Evolutionary conservation across 495 filamentous ascomycete genomes (phyloP), one percentile per base, ranked within the genome.

Genomic region (Penicillium mononematosum): DNA sequence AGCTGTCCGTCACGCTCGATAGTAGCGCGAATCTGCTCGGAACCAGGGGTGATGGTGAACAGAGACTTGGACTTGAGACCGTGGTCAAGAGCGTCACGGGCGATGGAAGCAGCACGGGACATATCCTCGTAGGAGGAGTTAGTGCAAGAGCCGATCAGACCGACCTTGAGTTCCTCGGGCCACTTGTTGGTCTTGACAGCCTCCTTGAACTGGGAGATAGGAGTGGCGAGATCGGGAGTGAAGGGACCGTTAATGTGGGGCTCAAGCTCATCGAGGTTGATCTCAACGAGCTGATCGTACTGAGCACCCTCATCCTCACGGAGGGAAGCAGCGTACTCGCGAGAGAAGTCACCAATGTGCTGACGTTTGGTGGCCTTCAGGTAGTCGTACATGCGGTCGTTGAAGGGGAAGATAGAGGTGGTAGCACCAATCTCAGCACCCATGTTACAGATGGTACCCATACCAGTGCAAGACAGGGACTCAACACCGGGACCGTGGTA

Each of bases 71-170:
- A 83, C 82, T 96, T 97, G 69, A 98, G 58, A 60, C 94, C 95
- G 71, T 97, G 93, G 78, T 92, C 75, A 56, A 97, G 83, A 63
- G 95, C 95, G 75, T 99, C 91, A 56, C 86, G 90, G 49, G 93
- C 95, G 72, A 99, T 98, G 34, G 92, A 91, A 52, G 94, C 94
- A 67, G 85, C 89, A 61, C 95, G 91, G 64, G 87, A 89, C 94
- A 99, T 98, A 70, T 99, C 94, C 81, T 99, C 95, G 75, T 99
- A 99, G 27, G 92, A 97, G 43, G 91, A 96, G 85, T 99, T 99
- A 64, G 94, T 99, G 89, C 94, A 99, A 70, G 94, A 98, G 55
- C 94, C 94, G 68, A 99, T 78, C 60, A 78, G 70, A 70, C 95
- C 95, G 64, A 96, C 95, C 83, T 96, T 97, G 64, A 98, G 79